Percentiles rank a stretch among this genome's conserved stretches.
These are phyloP conservation scores for Bauhinia variegata DNA, from an alignment of 306 rosid genomes.

Conservation along the genomic window DNA sequence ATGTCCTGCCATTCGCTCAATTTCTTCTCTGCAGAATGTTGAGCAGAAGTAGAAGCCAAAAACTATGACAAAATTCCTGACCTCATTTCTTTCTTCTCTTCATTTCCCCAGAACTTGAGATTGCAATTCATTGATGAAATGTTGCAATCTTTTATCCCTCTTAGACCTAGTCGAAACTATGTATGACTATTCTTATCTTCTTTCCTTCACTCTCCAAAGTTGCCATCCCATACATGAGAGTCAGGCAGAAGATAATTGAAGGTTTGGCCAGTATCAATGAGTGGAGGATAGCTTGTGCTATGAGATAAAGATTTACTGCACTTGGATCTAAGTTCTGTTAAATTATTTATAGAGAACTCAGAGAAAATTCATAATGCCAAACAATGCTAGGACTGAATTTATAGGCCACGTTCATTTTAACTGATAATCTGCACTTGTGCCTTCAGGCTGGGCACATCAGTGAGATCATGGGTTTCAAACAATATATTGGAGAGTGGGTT, in stretches of 20 bases:
- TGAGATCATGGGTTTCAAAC: too few relatives aligned
- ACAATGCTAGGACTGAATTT: too few relatives aligned
- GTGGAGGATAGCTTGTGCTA: constrained; percentile 71
- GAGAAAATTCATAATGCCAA: background rate
- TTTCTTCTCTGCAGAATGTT: constrained; percentile 43
- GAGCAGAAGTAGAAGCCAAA: constrained; percentile 63
- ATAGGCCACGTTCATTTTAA: too few relatives aligned
- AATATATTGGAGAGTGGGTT: too few relatives aligned
- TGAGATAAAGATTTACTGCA: constrained; percentile 70
- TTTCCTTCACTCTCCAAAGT: constrained; percentile 62
- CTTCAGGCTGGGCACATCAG: too few relatives aligned
- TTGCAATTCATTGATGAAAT: constrained; percentile 68
- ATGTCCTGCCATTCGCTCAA: constrained; percentile 33
- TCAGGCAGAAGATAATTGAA: constrained; percentile 78
- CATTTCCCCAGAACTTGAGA: constrained; percentile 50
- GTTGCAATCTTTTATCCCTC: constrained; percentile 65
- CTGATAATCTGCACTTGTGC: too few relatives aligned
- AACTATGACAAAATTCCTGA: constrained; percentile 66
- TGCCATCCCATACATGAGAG: constrained; percentile 68
- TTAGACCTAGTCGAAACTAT: constrained; percentile 64
- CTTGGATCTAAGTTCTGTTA: constrained; percentile 38
- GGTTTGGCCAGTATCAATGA: constrained; percentile 69
- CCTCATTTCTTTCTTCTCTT: constrained; percentile 64
- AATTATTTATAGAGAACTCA: constrained; percentile 7
- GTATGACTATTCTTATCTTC: constrained; percentile 56